Conservation (phyloP, 345 rosid genomes). For the Hibiscus tridactylites region DNA sequence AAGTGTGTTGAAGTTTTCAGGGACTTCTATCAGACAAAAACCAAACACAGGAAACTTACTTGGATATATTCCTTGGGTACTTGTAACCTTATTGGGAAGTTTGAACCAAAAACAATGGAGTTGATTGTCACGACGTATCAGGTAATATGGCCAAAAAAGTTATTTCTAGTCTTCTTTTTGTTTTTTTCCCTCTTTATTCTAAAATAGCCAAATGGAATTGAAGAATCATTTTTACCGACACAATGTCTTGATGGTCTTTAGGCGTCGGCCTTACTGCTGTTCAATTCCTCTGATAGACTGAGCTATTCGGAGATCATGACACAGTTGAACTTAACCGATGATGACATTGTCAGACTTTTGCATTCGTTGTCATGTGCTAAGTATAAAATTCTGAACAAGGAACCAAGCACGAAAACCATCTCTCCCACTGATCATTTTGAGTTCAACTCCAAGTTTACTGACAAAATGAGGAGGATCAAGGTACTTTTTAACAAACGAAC, state of each 20-base stretch:
- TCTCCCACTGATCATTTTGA: conserved; percentile 33
- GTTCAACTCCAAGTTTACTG: conserved; percentile 52
- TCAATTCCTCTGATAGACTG: conserved; percentile 50
- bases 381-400: conserved; percentile 44
- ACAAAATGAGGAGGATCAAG: conserved; percentile 72
- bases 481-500: conserved; percentile 15
- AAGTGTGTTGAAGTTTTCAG: conserved; percentile 2
- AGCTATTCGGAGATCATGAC: conserved; percentile 62
- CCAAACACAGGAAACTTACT: conserved; percentile 1
- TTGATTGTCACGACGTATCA: conserved; percentile 2
- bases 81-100: conserved; percentile 5
- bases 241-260: conserved; percentile 13
- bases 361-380: conserved; percentile 55
- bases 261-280: conserved; percentile 60
- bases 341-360: conserved; percentile 53
- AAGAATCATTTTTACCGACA: neutral
- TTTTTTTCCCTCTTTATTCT: neutral
- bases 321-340: conserved; percentile 52
- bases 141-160: conserved; percentile 1
- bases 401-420: conserved; percentile 34
- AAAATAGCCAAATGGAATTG: neutral
- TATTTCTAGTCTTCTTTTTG: neutral
- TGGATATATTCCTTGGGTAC: conserved; percentile 4
- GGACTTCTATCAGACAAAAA: conserved; percentile 3
- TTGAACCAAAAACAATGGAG: neutral